Evolutionary conservation across 2,329 filamentous ascomycete genomes (phyloP), one percentile per base, ranked within the genome.

Genomic region (Paecilomyces fulvus): DNA sequence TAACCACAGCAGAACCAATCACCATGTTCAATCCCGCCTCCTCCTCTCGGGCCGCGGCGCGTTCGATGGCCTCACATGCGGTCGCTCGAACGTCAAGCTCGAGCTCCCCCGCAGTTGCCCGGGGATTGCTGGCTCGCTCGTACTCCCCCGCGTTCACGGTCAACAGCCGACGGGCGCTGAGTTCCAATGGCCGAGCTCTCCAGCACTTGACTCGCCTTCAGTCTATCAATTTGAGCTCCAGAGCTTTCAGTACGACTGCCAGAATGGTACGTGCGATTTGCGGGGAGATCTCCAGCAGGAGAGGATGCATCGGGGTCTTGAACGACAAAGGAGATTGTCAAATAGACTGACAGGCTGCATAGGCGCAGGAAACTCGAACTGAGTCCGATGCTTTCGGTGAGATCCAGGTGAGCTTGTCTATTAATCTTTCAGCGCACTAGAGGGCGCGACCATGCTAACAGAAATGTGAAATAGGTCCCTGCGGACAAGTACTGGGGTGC

Each of bases 311-410:
- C 33, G 14, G 14, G 33, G n/a, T 4, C 6, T 37, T 12, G 33
- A n/a, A 37, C n/a, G 33, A 20, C 3, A 52, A n/a, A 14, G 9
- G 50, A 14, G 28, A 37, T 14, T 37, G 14, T n/a, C n/a, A 51
- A 33, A 49, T 50, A 51, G 23, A 17, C 10, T 30, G 54, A 37
- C 23, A 12, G 20, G 25, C 31, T 56, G 30, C 58, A 49, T 64
- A 74, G 72, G 68, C 72, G 65, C 64, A 68, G 48, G 67, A 61
- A 58, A 88, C 86, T 63, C 85, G 94, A 77, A 90, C 87, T 69
- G 94, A 99, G 79, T 94, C 85, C 77, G 94, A 99, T 81, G 94
- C 94, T 76, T 97, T 97, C 80, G 94, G 94, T 77, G 91, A 95
- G 80, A 84, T 99, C 74, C 85, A 96, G 71, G 77, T 78, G 59